Evolutionary conservation across 768 basidiomycete genomes (phyloP).

Genomic region (Mycena filopes): DNA sequence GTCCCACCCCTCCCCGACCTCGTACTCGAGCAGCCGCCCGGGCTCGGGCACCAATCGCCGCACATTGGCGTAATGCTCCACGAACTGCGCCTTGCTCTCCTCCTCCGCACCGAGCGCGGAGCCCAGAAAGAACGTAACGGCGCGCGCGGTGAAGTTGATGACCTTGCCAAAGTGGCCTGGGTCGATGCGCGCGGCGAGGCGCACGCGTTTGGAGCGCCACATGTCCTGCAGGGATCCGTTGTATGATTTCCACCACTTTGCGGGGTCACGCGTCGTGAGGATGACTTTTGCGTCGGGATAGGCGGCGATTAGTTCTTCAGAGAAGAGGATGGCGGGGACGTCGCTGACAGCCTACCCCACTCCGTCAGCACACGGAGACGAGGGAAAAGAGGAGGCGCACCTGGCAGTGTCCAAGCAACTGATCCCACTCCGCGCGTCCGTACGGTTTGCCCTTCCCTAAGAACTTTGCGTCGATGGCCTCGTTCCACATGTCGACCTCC

Average conservation of each 20-base stretch:
- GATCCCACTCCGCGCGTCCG: no score
- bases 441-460: no score
- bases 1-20: not conserved
- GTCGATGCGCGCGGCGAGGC: not conserved
- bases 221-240: not conserved
- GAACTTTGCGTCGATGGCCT: no score
- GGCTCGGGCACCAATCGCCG: not conserved
- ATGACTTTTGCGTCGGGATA: conserved; percentile 7
- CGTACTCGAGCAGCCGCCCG: not conserved
- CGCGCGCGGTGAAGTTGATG: no score
- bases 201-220: not conserved
- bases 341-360: not conserved
- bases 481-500: no score
- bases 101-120: not conserved
- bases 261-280: not conserved
- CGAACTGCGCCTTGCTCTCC: not conserved
- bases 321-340: not conserved
- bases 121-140: not conserved
- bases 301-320: not conserved
- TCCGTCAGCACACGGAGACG: no score
- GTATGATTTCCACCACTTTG: not conserved
- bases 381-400: no score
- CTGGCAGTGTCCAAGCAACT: no score
- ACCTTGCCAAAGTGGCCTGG: not conserved
- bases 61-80: not conserved